These are phyloP conservation scores for Babesia bovis DNA, from an alignment of 169 alveolate genomes.

Conservation along the genomic window DNA sequence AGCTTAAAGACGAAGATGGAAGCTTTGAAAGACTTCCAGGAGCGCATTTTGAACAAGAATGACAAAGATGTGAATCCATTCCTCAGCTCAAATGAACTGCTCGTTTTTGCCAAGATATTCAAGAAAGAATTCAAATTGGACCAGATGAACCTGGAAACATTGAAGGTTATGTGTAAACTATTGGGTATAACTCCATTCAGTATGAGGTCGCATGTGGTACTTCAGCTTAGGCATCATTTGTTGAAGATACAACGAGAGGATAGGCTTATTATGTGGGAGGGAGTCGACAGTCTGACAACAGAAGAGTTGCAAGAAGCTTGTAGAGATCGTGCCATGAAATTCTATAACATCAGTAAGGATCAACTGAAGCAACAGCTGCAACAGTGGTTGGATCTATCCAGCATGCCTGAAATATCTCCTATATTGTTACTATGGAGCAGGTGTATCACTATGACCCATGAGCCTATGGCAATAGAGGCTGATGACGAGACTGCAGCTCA, in stretches of 20 bases:
- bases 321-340: conserved; percentile 82
- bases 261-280: conserved; percentile 84
- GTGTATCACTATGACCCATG: conserved; percentile 84
- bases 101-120: conserved; percentile 79
- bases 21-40: conserved; percentile 80
- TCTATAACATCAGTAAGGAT: conserved; percentile 78
- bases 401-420: conserved; percentile 82
- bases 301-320: conserved; percentile 85
- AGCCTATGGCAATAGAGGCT: conserved; percentile 76
- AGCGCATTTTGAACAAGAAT: conserved; percentile 74
- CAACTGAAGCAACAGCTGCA: conserved; percentile 76
- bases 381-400: conserved; percentile 83
- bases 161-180: conserved; percentile 81
- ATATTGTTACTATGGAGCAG: conserved; percentile 83
- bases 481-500: conserved; percentile 7
- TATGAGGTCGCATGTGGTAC: conserved; percentile 80
- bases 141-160: conserved; percentile 82
- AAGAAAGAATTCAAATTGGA: conserved; percentile 84
- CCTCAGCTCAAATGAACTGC: conserved; percentile 66
- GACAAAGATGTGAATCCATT: conserved; percentile 81
- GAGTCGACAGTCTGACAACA: conserved; percentile 80
- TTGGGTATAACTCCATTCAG: conserved; percentile 85
- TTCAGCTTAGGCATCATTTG: conserved; percentile 82
- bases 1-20: conserved; percentile 70
- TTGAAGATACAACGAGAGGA: conserved; percentile 82